Evolutionary conservation across 2,329 filamentous ascomycete genomes (phyloP).

Genomic region (Penicillium corylophilum): DNA sequence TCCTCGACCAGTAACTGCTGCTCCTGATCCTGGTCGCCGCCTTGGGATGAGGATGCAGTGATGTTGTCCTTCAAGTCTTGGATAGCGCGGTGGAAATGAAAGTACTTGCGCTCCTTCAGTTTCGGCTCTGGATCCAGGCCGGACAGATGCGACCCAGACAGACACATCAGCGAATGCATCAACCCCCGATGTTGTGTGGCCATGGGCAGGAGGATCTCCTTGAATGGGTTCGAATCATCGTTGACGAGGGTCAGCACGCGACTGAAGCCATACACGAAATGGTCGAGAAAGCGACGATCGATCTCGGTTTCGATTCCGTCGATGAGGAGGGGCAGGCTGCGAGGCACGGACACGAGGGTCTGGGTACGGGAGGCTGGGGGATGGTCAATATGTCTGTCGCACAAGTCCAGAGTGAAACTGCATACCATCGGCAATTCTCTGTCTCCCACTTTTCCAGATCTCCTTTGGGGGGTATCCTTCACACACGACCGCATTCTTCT

Average conservation of each 20-base stretch:
- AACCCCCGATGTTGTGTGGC: slow-evolving; percentile 75
- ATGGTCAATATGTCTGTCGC: slow-evolving; percentile 6
- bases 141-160: slow-evolving; percentile 74
- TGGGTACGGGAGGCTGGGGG: slow-evolving; percentile 31
- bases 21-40: slow-evolving; percentile 23
- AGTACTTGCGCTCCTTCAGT: slow-evolving; percentile 54
- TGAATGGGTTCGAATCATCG: slow-evolving; percentile 80
- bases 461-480: slow-evolving; percentile 87
- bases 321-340: slow-evolving; percentile 62
- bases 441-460: slow-evolving; percentile 82
- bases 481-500: slow-evolving; percentile 89
- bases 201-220: slow-evolving; percentile 77
- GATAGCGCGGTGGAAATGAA: slow-evolving; percentile 51
- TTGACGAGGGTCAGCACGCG: slow-evolving; percentile 78
- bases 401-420: slow-evolving; percentile 3
- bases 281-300: slow-evolving; percentile 76
- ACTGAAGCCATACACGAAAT: slow-evolving; percentile 78
- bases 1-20: slow-evolving; percentile 50
- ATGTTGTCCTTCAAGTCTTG: slow-evolving; percentile 43
- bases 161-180: slow-evolving; percentile 85
- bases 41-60: slow-evolving; percentile 25
- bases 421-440: slow-evolving; percentile 66
- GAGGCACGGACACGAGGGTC: slow-evolving; percentile 37
- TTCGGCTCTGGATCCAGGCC: slow-evolving; percentile 51
- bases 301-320: slow-evolving; percentile 76